Base-by-base conservation (phyloP, 208 protist species). In the Wallacemonas rigidus region DNA sequence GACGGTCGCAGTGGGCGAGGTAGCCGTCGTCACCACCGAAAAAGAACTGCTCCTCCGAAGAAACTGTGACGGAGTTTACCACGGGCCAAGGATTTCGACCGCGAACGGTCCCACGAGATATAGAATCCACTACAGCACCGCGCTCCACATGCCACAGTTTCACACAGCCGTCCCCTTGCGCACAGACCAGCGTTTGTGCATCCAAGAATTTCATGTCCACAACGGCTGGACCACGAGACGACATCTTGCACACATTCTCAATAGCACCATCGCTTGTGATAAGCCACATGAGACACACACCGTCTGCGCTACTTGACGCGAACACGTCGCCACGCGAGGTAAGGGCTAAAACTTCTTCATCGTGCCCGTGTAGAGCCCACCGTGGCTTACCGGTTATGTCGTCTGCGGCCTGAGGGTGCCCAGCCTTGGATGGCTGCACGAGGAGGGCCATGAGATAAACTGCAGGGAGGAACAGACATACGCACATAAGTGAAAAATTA, bases 1-100 rank as follows among this genome's bases (percentile, higher is more conserved):
- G 77, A 38, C 75, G 60, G 67, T 90, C 85, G 26, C 61, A 72
- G 8, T 79, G 50, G 53, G 87, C 78, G 12, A 96, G 74, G 71
- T 88, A 92, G 38, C 91, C 91, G 67, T 94, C 89, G 72, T 96
- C 91, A 35, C 89, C 91, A 39, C 89, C 91, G 68, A 73, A 76
- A 39, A 60, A 73, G 51, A 83, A 73, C 15, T 26, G 43, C 35
- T 70, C 58, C 2, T 72, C 58, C 36, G 58, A 45, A 7, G 69
- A 69, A 2, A 60, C 57, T 0, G 79, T 65, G 15, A 96, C 65
- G 41, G 84, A 76, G 65, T 96, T 96, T n/a, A 94, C 51, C 3
- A 96, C 91, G 3, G 91, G 87, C 87, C 88, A 96, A 44, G 79
- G 64, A 9, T 58, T 72, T n/a, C 81, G 82, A 12, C 75, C 77